Evolutionary conservation across 441 rosid species (phyloP), one percentile per base, ranked within the genome.

Genomic region (Oxalis stricta): DNA sequence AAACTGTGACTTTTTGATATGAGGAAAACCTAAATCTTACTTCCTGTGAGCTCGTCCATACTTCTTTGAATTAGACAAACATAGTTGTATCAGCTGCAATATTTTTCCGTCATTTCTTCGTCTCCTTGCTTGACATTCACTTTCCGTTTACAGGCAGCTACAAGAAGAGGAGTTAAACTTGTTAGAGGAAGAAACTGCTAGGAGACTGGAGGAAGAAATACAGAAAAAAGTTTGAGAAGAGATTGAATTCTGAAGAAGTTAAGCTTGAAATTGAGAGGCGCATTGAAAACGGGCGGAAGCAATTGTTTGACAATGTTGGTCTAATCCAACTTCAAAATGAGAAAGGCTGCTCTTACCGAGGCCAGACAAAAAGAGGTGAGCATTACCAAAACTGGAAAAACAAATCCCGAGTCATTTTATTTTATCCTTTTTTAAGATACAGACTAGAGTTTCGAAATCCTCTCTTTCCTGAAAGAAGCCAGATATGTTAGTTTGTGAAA

Each of bases 111-210:
- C 35, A 29, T 11, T 33, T n/a, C 35, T 38, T 20, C 46, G 17
- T 41, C 32, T 56, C 45, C 23, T 24, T 19, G 40, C 13, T 52
- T 51, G 29, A 62, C 44, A 18, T 52, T 33, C 32, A 13, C 22
- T 35, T 32, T 29, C 8, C 33, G 11, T 21, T 37, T 10, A 19
- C 59, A 76, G 84, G 71, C 64, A 63, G 42, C 83, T 71, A 57
- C 76, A 56, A 5, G 88, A 81, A 50, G 88, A 75, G 11, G 83
- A 70, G 51, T 55, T 78, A 50, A 76, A 64, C 39, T 58, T 58
- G 35, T 61, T 82, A 20, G 93, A 82, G 70, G 93, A 84, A 61
- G 88, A 81, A 70, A 78, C 88, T 19, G 76, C 76, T 6, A 64
- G 38, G 64, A 69, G 95, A 52, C 47, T 84, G 13, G 85, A 84